A percentile compares a stretch with the other conserved stretches of the same genome.
Evolutionary conservation across 345 rosid genomes (phyloP).

Genomic region (Syzygium oleosum): DNA sequence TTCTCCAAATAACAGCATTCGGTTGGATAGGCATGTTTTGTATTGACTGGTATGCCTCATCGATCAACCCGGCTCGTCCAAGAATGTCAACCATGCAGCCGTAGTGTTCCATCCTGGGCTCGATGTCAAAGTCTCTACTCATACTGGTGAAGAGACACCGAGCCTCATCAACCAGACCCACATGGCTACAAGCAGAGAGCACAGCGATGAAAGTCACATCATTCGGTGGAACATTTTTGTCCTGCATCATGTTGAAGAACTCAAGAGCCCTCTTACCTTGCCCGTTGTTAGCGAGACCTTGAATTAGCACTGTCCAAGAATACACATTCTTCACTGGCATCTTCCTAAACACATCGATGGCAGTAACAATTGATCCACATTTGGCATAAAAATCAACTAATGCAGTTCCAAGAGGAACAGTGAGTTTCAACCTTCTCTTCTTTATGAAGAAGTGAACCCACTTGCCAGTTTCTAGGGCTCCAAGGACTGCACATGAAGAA

Average conservation of each 20-base stretch:
- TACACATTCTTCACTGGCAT: conserved; percentile 22
- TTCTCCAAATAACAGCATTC: conserved; percentile 36
- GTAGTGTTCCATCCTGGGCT: conserved; percentile 22
- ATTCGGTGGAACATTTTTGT: conserved; percentile 17
- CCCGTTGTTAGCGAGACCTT: conserved; percentile 37
- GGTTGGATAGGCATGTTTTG: conserved; percentile 30
- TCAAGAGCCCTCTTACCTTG: conserved; percentile 23
- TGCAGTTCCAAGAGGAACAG: conserved; percentile 27
- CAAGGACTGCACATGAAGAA: conserved; percentile 29
- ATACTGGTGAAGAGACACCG: conserved; percentile 18
- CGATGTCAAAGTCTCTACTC: conserved; percentile 23
- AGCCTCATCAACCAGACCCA: conserved; percentile 23
- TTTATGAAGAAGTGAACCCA: conserved; percentile 27
- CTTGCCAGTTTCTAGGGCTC: conserved; percentile 26
- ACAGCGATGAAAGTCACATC: conserved; percentile 26
- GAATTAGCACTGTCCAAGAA: conserved; percentile 30
- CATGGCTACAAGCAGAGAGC: conserved; percentile 31
- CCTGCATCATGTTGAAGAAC: conserved; percentile 18
- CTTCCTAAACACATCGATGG: conserved; percentile 20
- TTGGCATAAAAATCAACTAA: conserved; percentile 28
- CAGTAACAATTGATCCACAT: conserved; percentile 21
- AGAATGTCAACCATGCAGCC: conserved; percentile 37
- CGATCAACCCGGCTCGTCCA: conserved; percentile 32
- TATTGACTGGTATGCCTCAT: conserved; percentile 34
- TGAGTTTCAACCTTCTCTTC: conserved; percentile 20